These are phyloP conservation scores for Lodderomyces parapsilosis DNA, from an alignment of 1,139 yeast species.

Conservation along the genomic window DNA sequence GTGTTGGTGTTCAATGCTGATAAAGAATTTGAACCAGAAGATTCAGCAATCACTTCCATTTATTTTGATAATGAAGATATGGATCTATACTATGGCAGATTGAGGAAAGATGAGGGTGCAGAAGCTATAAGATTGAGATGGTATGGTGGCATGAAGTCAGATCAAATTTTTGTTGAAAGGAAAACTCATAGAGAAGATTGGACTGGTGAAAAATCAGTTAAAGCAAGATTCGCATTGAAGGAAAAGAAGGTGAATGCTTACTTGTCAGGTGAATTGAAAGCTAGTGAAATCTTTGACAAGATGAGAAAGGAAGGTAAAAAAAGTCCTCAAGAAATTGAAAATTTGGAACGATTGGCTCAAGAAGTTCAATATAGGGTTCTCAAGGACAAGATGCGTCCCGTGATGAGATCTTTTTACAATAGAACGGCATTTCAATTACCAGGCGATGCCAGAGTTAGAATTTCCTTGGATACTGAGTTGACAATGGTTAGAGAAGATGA, in stretches of 20 bases:
- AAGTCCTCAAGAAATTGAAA: slow-evolving; percentile 81
- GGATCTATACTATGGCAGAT: slow-evolving; percentile 91
- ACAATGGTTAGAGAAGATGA: slow-evolving; percentile 96
- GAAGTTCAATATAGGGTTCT: slow-evolving; percentile 90
- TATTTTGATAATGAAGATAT: slow-evolving; percentile 87
- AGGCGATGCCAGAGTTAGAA: slow-evolving; percentile 98
- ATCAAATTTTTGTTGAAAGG: slow-evolving; percentile 91
- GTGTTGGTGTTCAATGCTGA: slow-evolving; percentile 94
- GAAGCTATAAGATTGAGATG: slow-evolving; percentile 97
- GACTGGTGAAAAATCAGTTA: slow-evolving; percentile 98
- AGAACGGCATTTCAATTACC: slow-evolving; percentile 99
- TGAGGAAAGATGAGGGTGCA: slow-evolving; percentile 97
- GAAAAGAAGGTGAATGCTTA: slow-evolving; percentile 88
- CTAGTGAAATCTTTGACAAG: slow-evolving; percentile 86
- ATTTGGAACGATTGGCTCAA: slow-evolving; percentile 84
- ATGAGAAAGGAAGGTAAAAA: slow-evolving; percentile 92
- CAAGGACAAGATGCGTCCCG: slow-evolving; percentile 85
- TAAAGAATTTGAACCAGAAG: slow-evolving; percentile 92
- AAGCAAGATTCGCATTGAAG: slow-evolving; percentile 90
- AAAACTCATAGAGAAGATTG: slow-evolving; percentile 98
- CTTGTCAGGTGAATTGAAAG: slow-evolving; percentile 80
- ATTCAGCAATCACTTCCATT: slow-evolving; percentile 93
- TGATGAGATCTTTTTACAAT: slow-evolving; percentile 91
- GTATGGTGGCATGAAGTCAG: slow-evolving; percentile 97
- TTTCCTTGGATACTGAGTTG: slow-evolving; percentile 92